These are phyloP conservation scores for Epithemia pelagica DNA, from an alignment of 108 stramenopile species.

Conservation along the genomic window DNA sequence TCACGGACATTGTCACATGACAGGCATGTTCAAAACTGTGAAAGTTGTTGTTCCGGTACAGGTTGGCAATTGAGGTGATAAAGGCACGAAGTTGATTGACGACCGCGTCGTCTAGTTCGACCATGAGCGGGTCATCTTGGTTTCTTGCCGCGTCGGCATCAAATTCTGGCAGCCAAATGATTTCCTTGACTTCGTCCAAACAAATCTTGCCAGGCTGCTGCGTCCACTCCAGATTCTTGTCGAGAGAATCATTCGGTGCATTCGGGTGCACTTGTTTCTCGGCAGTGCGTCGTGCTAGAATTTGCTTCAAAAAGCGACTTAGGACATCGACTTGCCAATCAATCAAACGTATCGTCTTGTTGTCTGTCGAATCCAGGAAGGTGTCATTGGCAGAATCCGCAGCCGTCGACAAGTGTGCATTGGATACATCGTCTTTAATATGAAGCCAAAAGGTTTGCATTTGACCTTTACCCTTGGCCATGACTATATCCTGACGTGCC, in stretches of 20 bases:
- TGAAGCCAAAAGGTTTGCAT: conserved; percentile 14
- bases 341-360: background rate
- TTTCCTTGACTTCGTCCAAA: conserved; percentile 21
- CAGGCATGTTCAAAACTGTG: no score
- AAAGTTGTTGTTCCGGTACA: conserved; percentile 4
- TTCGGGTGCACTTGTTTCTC: no score
- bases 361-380: no score
- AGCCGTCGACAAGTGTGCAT: background rate
- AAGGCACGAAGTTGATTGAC: conserved; percentile 1
- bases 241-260: no score
- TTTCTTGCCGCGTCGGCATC: conserved; percentile 21
- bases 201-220: no score
- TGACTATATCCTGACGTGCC: conserved; percentile 5
- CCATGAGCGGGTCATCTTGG: background rate
- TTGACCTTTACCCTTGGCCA: conserved; percentile 14
- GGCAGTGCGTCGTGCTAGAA: no score
- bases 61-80: conserved; percentile 1
- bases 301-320: no score
- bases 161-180: conserved; percentile 21
- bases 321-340: conserved; percentile 4
- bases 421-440: background rate
- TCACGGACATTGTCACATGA: no score
- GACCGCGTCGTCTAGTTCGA: conserved; percentile 14
- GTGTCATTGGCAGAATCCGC: no score
- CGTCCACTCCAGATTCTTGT: no score